phyloP scores from a whole-genome alignment of 129 eudicot genomes.

The Oenanthe sinensis region DNA sequence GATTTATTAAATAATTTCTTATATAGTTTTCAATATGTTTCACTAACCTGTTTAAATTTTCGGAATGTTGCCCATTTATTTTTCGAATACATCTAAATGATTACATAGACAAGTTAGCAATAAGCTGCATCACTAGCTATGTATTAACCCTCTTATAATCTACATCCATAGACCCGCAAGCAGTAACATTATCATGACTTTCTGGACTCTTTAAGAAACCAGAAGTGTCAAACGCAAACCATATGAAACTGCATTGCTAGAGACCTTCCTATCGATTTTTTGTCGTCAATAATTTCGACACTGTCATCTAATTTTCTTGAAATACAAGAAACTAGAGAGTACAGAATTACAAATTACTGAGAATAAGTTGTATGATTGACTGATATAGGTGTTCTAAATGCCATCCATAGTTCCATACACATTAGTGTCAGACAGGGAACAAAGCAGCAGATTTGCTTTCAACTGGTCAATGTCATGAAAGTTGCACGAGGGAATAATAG shows the following conservation, averaged over 20 bases:
- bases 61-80: no score
- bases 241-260: not conserved
- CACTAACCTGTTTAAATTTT: no score
- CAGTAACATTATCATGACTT: no score
- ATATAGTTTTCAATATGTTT: not conserved
- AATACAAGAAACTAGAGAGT: not conserved
- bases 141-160: not conserved
- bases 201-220: no score
- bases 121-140: not conserved
- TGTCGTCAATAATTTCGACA: not conserved
- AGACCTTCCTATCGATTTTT: not conserved
- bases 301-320: not conserved
- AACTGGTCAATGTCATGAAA: not conserved
- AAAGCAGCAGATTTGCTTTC: not conserved
- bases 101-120: not conserved
- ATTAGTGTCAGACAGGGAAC: conserved; percentile 4
- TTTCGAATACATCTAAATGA: not conserved
- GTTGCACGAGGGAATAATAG: conserved; percentile 5
- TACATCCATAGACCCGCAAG: not conserved
- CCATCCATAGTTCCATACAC: not conserved
- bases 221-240: not conserved
- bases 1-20: not conserved
- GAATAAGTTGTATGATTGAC: not conserved
- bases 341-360: not conserved
- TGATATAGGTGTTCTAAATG: not conserved